These are phyloP conservation scores for Amylocarpus encephaloides DNA, from an alignment of 2,329 filamentous ascomycete species.

Conservation along the genomic window DNA sequence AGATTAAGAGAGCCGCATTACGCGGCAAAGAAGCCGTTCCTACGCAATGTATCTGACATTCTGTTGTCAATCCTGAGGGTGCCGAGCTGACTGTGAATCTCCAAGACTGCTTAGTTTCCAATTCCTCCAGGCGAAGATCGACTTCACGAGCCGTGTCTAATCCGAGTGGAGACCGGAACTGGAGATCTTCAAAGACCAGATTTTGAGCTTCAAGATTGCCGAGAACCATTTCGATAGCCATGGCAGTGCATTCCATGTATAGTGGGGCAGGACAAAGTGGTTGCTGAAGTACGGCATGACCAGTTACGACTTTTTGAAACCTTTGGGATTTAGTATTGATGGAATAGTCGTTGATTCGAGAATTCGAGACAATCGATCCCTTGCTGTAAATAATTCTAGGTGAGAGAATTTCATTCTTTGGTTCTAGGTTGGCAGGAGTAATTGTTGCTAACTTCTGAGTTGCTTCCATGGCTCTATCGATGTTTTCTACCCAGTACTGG, in stretches of 20 bases:
- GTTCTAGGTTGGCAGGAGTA: neutral
- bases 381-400: no score
- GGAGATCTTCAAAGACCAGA: neutral
- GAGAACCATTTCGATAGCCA: neutral
- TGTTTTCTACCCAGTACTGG: slow-evolving; percentile 27
- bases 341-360: no score
- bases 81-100: no score
- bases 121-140: no score
- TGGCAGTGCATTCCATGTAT: neutral
- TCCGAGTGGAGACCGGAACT: neutral
- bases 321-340: no score
- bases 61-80: no score
- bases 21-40: no score
- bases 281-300: neutral
- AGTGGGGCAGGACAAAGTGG: neutral
- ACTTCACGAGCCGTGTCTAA: neutral
- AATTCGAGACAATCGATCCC: no score
- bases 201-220: neutral
- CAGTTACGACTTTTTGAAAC: no score
- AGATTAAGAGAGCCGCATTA: no score
- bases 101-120: no score
- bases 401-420: neutral
- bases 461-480: slow-evolving; percentile 5
- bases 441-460: neutral
- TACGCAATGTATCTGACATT: no score